These are phyloP conservation scores for Sphenostylis stenocarpa DNA, from an alignment of 306 rosid genomes.

Conservation along the genomic window DNA sequence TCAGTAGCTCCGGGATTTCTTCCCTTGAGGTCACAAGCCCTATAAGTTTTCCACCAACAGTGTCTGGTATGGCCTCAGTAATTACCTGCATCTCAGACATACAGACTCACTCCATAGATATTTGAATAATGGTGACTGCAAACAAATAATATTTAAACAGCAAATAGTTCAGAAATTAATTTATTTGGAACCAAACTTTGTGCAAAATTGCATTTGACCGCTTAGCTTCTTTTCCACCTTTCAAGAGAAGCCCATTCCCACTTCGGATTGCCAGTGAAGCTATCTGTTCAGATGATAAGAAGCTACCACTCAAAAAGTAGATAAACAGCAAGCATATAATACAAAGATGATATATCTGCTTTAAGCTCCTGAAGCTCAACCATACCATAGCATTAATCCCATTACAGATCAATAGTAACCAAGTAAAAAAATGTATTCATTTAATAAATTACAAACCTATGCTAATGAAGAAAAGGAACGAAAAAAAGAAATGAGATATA, in stretches of 20 bases:
- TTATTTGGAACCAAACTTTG: slow-evolving; percentile 57
- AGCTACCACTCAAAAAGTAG: slow-evolving; percentile 33
- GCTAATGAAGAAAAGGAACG: too few species aligned
- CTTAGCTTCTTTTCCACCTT: slow-evolving; percentile 99
- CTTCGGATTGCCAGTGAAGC: slow-evolving; percentile 96
- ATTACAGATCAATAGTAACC: neutral
- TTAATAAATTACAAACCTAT: neutral
- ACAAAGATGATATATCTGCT: neutral
- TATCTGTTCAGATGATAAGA: slow-evolving; percentile 59
- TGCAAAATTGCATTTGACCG: slow-evolving; percentile 92
- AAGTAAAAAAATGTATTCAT: neutral
- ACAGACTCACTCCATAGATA: neutral
- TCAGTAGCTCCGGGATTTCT: slow-evolving; percentile 92
- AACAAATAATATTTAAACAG: neutral
- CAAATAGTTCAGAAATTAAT: slow-evolving; percentile 17
- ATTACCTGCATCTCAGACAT: slow-evolving; percentile 55
- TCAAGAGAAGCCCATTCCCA: slow-evolving; percentile 96
- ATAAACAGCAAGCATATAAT: slow-evolving; percentile 5
- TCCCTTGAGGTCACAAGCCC: slow-evolving; percentile 96
- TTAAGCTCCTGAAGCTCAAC: neutral
- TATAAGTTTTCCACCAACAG: slow-evolving; percentile 80
- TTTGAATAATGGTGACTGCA: neutral
- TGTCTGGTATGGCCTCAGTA: slow-evolving; percentile 84
- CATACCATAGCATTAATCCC: slow-evolving; percentile 1
- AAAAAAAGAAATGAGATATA: neutral